Evolutionary conservation across 306 rosid species (phyloP), one percentile per base, ranked within the genome.

Genomic region (Rosa chinensis): DNA sequence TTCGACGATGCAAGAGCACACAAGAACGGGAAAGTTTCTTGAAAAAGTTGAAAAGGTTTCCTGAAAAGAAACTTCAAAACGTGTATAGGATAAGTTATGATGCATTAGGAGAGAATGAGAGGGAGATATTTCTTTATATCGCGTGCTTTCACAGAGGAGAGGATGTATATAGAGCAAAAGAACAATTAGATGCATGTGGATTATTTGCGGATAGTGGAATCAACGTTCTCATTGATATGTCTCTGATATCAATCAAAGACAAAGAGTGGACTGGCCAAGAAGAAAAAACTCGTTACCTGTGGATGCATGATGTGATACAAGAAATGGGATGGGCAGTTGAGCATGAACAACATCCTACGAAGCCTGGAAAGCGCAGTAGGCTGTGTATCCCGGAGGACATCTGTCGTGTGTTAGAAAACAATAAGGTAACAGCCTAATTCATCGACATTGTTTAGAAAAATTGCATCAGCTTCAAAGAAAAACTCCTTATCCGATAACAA

Each of bases 81-180:
- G 47, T 66, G 47, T 48, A 61, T 14, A 59, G 53, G 28, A 1
- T 76, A 52, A 81, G 72, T 81, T 81, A 37, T 12, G 76, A 81
- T 70, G 84, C 56, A 17, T 76, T 81, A 56, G 73, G 70, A n/a
- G 32, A 76, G 0, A 13, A 18, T 37, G 81, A 70, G 59, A 83
- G 77, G 74, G 75, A 66, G 37, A 80, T 86, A 12, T 86, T 86
- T 71, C 62, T 86, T 18, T 74, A 62, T 23, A 74, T 74, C 1
- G 77, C 40, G 0, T 86, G 90, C 66, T 89, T 87, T 79, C 83
- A 83, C 49, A 81, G 85, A 23, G 85, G 86, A 50, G 72, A 81
- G 74, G 50, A 64, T 14, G 10, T 5, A 25, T 70, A 67, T n/a
- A 20, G 21, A 74, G 85, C 71, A 0, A 62, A 25, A 49, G 64